Evolutionary conservation across 2,329 filamentous ascomycete genomes (phyloP).

Genomic region (Fusarium euwallaceae): DNA sequence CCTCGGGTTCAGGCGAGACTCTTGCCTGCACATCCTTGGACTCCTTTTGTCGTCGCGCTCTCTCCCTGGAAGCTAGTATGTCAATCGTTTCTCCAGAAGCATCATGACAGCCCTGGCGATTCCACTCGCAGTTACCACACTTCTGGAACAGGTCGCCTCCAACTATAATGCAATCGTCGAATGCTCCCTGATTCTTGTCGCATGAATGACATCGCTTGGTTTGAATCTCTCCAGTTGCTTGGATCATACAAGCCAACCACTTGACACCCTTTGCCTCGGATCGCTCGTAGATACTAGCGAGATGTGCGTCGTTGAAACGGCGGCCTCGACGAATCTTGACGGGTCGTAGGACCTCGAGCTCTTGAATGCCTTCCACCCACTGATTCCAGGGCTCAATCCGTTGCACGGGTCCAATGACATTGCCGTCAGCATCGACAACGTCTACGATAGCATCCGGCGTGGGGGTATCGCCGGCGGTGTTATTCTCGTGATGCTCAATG

Average conservation of each 20-base stretch:
- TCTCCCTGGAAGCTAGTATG: conserved; percentile 29
- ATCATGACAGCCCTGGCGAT: conserved; percentile 54
- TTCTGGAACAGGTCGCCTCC: conserved; percentile 58
- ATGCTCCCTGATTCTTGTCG: conserved; percentile 58
- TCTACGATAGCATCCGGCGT: conserved; percentile 47
- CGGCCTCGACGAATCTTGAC: conserved; percentile 59
- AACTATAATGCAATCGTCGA: conserved; percentile 60
- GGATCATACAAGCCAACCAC: conserved; percentile 64
- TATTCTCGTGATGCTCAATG: conserved; percentile 28
- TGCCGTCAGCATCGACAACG: conserved; percentile 55
- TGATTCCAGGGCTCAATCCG: conserved; percentile 56
- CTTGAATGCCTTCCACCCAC: conserved; percentile 55
- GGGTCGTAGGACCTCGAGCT: conserved; percentile 54
- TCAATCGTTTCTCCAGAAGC: conserved; percentile 45
- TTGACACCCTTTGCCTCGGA: conserved; percentile 59
- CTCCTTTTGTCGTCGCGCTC: conserved; percentile 29
- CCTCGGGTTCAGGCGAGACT: conserved; percentile 15
- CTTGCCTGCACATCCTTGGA: conserved; percentile 1
- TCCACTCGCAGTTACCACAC: conserved; percentile 67
- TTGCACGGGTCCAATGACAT: conserved; percentile 54
- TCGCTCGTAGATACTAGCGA: conserved; percentile 58
- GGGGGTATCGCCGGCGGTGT: background rate
- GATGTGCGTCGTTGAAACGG: conserved; percentile 56
- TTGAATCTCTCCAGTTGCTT: conserved; percentile 61
- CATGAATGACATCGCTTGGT: conserved; percentile 57